phyloP scores from a whole-genome alignment of 345 rosid genomes.

The Mercurialis annua region DNA sequence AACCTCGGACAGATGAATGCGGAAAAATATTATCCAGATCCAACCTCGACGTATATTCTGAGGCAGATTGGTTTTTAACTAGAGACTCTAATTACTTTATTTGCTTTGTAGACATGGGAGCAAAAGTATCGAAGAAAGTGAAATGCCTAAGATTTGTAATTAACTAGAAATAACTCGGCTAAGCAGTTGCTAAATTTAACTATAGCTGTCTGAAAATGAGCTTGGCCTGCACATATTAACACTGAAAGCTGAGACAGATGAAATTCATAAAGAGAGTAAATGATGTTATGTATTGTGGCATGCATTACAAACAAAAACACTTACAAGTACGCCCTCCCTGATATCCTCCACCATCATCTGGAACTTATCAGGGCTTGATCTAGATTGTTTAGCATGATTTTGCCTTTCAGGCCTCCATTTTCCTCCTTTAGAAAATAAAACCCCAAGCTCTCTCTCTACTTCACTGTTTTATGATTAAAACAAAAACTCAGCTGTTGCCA shows the following conservation, averaged over 20 bases:
- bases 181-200: not conserved
- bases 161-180: not conserved
- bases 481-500: constrained; percentile 8
- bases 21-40: not conserved
- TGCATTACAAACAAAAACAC: constrained; percentile 13
- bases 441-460: constrained; percentile 87
- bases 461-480: constrained; percentile 57
- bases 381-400: constrained; percentile 54
- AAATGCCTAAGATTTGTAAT: not conserved
- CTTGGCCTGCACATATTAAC: not conserved
- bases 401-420: constrained; percentile 47
- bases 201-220: too few relatives aligned
- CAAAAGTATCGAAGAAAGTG: not conserved
- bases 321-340: constrained; percentile 86
- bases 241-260: not conserved
- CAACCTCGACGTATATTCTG: not conserved
- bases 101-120: not conserved
- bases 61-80: not conserved
- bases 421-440: constrained; percentile 66
- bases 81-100: not conserved
- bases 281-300: not conserved
- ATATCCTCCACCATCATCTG: constrained; percentile 95
- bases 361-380: constrained; percentile 55
- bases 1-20: not conserved
- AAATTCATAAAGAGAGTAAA: not conserved